Conservation (phyloP, 1,284 basidiomycete species). For the Microbotryum intermedium region DNA sequence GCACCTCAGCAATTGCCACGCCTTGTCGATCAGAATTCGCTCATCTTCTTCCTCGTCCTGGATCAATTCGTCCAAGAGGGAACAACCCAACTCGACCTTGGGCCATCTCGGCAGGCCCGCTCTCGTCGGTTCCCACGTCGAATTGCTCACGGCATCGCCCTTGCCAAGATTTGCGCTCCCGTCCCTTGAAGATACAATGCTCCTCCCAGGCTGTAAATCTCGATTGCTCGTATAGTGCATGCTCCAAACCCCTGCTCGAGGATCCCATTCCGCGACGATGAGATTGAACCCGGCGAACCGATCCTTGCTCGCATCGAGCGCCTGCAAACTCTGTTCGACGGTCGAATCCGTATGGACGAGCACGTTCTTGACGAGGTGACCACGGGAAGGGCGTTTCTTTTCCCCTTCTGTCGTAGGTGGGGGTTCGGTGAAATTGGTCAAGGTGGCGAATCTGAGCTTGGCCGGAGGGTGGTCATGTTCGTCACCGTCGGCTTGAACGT, state of each 20-base stretch:
- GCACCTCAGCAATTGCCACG: conserved; percentile 27
- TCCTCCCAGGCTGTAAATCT: conserved; percentile 3
- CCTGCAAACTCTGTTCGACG: conserved; percentile 14
- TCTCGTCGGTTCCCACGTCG: conserved; percentile 20
- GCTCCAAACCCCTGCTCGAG: neutral
- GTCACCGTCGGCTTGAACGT: no score
- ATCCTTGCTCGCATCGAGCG: conserved; percentile 17
- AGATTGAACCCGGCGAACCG: conserved; percentile 32
- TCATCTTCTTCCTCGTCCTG: neutral
- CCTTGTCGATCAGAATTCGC: conserved; percentile 4
- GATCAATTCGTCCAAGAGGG: conserved; percentile 7
- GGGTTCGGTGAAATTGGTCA: conserved; percentile 33
- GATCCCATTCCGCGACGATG: conserved; percentile 19
- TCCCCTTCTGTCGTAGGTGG: neutral
- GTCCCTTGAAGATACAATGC: conserved; percentile 6
- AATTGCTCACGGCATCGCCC: conserved; percentile 22
- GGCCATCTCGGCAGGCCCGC: conserved; percentile 27
- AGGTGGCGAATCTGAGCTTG: conserved; percentile 24
- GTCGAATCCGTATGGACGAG: neutral
- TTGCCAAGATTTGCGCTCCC: no score
- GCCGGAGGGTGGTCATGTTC: no score
- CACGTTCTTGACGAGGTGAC: conserved; percentile 18
- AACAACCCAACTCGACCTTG: conserved; percentile 27
- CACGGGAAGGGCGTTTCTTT: conserved; percentile 13
- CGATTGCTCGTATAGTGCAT: conserved; percentile 31